phyloP scores from a whole-genome alignment of 106 monocot species.

The Iris macrosiphon region DNA sequence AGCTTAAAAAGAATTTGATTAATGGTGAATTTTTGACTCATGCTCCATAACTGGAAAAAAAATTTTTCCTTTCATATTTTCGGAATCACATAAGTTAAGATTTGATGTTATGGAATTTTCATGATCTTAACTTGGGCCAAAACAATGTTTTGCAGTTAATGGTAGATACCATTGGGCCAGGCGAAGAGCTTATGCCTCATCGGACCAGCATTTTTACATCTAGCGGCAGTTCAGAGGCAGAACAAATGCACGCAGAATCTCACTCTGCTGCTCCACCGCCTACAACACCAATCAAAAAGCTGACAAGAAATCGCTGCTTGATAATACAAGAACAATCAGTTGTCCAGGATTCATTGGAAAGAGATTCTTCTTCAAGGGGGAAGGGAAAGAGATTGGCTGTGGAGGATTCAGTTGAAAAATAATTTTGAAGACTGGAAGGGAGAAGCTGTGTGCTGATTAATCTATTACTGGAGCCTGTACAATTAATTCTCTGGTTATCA shows the following conservation, averaged over 20 bases:
- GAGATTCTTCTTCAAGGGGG: neutral
- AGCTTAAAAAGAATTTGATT: no score
- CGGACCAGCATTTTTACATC: conserved; percentile 3
- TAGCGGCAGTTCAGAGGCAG: conserved; percentile 3
- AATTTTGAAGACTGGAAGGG: no score
- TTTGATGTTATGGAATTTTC: no score
- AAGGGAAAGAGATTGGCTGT: conserved; percentile 18
- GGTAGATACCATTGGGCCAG: conserved; percentile 21
- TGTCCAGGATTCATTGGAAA: conserved; percentile 22
- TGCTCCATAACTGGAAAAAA: no score
- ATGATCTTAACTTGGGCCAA: no score
- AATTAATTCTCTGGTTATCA: no score
- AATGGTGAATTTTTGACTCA: no score
- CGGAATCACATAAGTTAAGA: no score
- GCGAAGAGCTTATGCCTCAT: conserved; percentile 77
- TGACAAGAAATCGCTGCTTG: conserved; percentile 60
- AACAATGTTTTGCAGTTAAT: conserved; percentile 37
- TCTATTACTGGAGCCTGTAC: no score
- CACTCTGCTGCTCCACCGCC: neutral
- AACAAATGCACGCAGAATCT: neutral
- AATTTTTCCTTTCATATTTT: no score
- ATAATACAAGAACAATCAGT: conserved; percentile 45
- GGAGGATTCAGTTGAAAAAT: no score
- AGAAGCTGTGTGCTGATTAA: no score
- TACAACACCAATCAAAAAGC: conserved; percentile 68